A percentile compares a stretch with the other conserved stretches of the same genome.
Conservation (phyloP, 306 rosid species). For the Casuarina cunninghamiana region DNA sequence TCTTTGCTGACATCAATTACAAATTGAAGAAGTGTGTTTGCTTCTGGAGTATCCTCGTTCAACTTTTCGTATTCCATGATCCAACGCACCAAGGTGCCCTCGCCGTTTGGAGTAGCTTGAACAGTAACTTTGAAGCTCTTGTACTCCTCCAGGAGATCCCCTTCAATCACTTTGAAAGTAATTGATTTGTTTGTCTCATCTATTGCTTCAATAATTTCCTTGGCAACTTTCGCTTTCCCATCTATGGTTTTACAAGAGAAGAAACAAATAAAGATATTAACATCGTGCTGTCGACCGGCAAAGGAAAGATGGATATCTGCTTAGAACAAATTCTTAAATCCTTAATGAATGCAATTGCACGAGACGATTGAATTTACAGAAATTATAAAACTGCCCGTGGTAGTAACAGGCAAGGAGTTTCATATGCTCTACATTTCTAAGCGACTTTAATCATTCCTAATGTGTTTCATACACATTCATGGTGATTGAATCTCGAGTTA, state of each 20-base stretch:
- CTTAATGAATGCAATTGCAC: no score
- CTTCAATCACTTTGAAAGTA: constrained; percentile 37
- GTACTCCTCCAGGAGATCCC: constrained; percentile 28
- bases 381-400: no score
- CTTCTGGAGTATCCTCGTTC: constrained; percentile 23
- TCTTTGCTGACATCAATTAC: constrained; percentile 6
- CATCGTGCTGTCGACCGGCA: background rate
- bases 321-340: background rate
- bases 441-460: no score
- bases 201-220: constrained; percentile 35
- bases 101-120: constrained; percentile 16
- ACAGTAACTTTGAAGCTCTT: constrained; percentile 8
- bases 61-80: background rate
- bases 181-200: constrained; percentile 31
- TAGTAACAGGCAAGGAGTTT: no score
- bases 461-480: no score
- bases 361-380: no score
- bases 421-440: no score
- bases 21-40: constrained; percentile 28
- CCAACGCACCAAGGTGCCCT: background rate
- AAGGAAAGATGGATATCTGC: background rate
- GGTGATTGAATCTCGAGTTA: no score
- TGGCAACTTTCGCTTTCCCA: constrained; percentile 28
- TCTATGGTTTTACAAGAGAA: constrained; percentile 4
- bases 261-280: background rate